These are phyloP conservation scores for Chrysochromulina tobinii DNA, from an alignment of 78 protist genomes.

Conservation along the genomic window DNA sequence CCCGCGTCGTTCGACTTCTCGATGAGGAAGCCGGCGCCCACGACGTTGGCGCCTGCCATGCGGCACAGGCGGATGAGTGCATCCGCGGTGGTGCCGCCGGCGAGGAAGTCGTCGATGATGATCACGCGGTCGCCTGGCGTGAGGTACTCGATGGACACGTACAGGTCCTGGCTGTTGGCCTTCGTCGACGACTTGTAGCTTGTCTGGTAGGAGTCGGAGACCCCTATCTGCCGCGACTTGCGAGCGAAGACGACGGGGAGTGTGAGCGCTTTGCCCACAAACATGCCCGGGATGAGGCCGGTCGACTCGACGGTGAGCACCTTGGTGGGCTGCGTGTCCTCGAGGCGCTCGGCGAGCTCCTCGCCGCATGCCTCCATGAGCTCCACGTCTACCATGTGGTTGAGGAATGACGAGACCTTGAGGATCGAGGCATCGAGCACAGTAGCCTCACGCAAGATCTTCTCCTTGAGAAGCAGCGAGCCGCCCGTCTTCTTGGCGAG, in stretches of 20 bases:
- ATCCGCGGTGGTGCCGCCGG: constrained; percentile 3
- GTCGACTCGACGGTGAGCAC: constrained; percentile 17
- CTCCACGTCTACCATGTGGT: constrained; percentile 15
- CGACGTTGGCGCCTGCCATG: constrained; percentile 22
- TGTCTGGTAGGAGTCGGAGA: neutral
- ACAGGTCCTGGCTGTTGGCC: neutral
- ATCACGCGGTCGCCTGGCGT: neutral
- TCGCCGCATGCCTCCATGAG: constrained; percentile 13
- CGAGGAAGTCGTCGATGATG: constrained; percentile 22
- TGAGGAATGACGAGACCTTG: neutral
- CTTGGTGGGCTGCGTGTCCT: neutral
- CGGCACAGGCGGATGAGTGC: neutral
- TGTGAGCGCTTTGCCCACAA: neutral
- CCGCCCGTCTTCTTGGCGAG: neutral
- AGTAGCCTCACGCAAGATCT: neutral
- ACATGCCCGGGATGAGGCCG: neutral
- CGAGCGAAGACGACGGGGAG: constrained; percentile 5
- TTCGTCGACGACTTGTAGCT: neutral
- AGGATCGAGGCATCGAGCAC: neutral
- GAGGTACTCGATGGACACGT: constrained; percentile 1
- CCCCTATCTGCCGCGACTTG: neutral
- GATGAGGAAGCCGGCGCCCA: neutral
- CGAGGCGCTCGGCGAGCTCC: constrained; percentile 13
- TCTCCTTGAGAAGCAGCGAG: neutral
- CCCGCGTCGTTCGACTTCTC: constrained; percentile 12